Conservation (phyloP, 495 filamentous ascomycete species). For the Astrothelium macrocarpum region DNA sequence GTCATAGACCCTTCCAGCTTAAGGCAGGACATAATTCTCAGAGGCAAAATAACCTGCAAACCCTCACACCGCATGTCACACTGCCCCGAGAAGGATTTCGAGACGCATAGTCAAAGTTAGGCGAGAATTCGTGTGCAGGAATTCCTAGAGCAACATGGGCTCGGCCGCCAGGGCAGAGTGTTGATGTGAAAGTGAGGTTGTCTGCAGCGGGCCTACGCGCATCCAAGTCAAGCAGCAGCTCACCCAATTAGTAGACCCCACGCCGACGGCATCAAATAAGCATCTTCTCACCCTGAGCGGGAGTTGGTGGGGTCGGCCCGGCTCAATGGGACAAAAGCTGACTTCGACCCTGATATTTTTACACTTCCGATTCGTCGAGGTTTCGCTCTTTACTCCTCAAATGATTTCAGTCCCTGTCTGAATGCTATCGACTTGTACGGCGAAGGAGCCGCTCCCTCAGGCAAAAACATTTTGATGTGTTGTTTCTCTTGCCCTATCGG, state of each 20-base stretch:
- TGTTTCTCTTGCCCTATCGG: too few species aligned
- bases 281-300: neutral
- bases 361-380: neutral
- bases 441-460: neutral
- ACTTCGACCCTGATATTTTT: neutral
- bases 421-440: neutral
- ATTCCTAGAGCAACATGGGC: neutral
- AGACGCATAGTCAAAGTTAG: neutral
- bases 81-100: neutral
- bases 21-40: too few species aligned
- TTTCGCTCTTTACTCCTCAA: neutral
- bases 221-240: too few species aligned
- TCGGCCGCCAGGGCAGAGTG: neutral
- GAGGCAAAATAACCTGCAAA: too few species aligned
- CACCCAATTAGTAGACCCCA: neutral
- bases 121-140: neutral
- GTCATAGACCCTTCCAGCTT: too few species aligned
- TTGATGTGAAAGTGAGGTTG: neutral
- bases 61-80: neutral
- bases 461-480: too few species aligned
- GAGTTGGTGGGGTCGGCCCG: conserved; percentile 1
- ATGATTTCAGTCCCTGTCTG: neutral
- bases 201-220: neutral
- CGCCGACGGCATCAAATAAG: neutral
- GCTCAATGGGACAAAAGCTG: neutral